These are phyloP conservation scores for Dryas octopetala DNA, from an alignment of 306 rosid genomes.

Conservation along the genomic window DNA sequence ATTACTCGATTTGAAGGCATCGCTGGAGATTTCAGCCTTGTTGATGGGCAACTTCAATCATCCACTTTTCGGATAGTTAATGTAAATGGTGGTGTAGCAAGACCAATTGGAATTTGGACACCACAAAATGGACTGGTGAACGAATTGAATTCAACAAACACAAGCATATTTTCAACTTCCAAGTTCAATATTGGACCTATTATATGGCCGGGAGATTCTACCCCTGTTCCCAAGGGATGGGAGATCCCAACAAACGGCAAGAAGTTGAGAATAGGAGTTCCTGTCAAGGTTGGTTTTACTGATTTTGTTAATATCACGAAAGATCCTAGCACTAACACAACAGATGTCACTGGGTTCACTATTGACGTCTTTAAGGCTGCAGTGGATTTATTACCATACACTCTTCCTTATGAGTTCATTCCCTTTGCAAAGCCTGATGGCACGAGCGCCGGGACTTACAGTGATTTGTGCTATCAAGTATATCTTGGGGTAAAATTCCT, in stretches of 20 bases:
- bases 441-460: slow-evolving; percentile 27
- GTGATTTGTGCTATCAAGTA: slow-evolving; percentile 35
- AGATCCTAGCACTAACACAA: slow-evolving; percentile 25
- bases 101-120: slow-evolving; percentile 53
- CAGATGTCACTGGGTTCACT: slow-evolving; percentile 38
- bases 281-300: slow-evolving; percentile 30
- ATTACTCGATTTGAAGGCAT: slow-evolving; percentile 21
- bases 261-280: slow-evolving; percentile 50
- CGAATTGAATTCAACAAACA: slow-evolving; percentile 11
- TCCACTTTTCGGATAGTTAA: slow-evolving; percentile 34
- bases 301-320: slow-evolving; percentile 37
- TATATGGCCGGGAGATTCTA: slow-evolving; percentile 46
- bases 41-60: slow-evolving; percentile 15
- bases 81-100: slow-evolving; percentile 36
- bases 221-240: slow-evolving; percentile 42
- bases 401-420: slow-evolving; percentile 32
- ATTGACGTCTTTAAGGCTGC: slow-evolving; percentile 57
- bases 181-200: slow-evolving; percentile 19
- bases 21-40: slow-evolving; percentile 26
- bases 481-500: slow-evolving; percentile 41
- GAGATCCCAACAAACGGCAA: slow-evolving; percentile 30
- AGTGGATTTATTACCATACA: slow-evolving; percentile 30
- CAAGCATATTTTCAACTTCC: slow-evolving; percentile 15
- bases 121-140: slow-evolving; percentile 31
- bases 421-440: slow-evolving; percentile 20